Evolutionary conservation across 1,284 basidiomycete species (phyloP).

Genomic region (Fomitopsis pinicola): DNA sequence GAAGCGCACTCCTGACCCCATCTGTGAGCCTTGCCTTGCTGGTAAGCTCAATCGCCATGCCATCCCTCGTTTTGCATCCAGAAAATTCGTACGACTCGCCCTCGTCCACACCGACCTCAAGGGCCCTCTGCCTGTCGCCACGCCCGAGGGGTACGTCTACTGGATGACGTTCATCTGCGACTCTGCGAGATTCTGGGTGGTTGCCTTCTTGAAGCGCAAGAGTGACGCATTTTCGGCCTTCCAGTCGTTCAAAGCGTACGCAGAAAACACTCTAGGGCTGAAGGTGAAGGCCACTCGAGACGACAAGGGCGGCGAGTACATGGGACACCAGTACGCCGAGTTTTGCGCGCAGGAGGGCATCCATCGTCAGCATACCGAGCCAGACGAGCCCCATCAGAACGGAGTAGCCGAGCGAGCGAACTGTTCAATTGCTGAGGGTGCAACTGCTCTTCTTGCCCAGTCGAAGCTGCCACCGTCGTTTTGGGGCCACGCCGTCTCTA

Average conservation of each 20-base stretch:
- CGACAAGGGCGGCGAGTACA: conserved; percentile 28
- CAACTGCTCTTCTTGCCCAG: conserved; percentile 17
- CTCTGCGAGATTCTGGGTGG: conserved; percentile 12
- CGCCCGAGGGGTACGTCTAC: conserved; percentile 14
- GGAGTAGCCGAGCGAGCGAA: conserved; percentile 30
- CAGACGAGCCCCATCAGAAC: conserved; percentile 29
- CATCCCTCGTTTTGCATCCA: not conserved
- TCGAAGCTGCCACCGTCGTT: conserved; percentile 21
- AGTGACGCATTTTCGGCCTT: conserved; percentile 16
- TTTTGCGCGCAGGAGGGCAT: conserved; percentile 22
- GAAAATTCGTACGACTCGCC: conserved; percentile 15
- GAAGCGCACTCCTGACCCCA: too few species aligned
- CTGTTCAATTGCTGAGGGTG: conserved; percentile 10
- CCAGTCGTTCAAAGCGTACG: conserved; percentile 15
- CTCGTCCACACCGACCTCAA: conserved; percentile 33
- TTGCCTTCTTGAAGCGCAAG: conserved; percentile 23
- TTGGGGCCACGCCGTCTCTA: conserved; percentile 14
- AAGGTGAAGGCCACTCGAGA: conserved; percentile 19
- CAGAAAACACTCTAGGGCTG: conserved; percentile 17
- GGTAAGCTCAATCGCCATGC: too few species aligned
- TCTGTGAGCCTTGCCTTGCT: too few species aligned
- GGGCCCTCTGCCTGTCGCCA: conserved; percentile 17
- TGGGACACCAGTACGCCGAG: conserved; percentile 9
- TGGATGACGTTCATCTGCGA: conserved; percentile 25
- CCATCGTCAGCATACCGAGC: conserved; percentile 21